A percentile compares a stretch with the other conserved stretches of the same genome.
Evolutionary conservation across 2,329 filamentous ascomycete species (phyloP).

Genomic region (Penicillium sp.): DNA sequence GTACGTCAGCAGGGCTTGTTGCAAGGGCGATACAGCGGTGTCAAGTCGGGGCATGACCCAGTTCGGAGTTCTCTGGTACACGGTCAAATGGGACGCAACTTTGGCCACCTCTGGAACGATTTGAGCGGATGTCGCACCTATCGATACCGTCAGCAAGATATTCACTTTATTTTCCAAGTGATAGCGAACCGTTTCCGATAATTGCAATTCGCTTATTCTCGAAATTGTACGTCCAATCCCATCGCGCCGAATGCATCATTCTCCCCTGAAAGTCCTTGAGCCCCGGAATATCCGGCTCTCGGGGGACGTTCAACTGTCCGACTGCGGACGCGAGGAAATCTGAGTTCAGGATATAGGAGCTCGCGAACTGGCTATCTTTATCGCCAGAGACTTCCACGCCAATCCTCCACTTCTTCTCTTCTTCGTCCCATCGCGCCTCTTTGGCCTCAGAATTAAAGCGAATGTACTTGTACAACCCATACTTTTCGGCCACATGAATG

Average conservation of each 20-base stretch:
- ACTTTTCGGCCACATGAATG: conserved; percentile 57
- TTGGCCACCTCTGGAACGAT: conserved; percentile 63
- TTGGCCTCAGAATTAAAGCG: conserved; percentile 62
- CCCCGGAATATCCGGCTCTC: conserved; percentile 56
- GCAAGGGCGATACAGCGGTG: conserved; percentile 48
- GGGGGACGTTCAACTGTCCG: conserved; percentile 62
- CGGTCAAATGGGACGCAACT: conserved; percentile 54
- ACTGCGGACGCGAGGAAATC: conserved; percentile 65
- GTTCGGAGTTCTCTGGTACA: conserved; percentile 65
- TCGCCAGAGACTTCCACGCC: conserved; percentile 54
- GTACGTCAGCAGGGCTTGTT: conserved; percentile 54
- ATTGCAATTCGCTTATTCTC: conserved; percentile 60
- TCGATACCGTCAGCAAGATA: background rate
- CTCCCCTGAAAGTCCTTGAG: conserved; percentile 57
- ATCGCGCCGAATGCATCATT: conserved; percentile 61
- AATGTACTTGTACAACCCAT: conserved; percentile 61
- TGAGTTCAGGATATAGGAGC: conserved; percentile 57
- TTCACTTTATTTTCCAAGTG: background rate
- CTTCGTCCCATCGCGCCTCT: conserved; percentile 60
- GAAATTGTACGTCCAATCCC: conserved; percentile 63
- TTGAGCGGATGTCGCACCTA: conserved; percentile 62
- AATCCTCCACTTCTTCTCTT: conserved; percentile 56
- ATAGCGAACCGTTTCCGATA: conserved; percentile 59
- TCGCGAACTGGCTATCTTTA: conserved; percentile 61
- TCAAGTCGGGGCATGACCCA: conserved; percentile 63